Evolutionary conservation across 2,329 filamentous ascomycete species (phyloP), one percentile per base, ranked within the genome.

Genomic region (Aureobasidium melanogenum): DNA sequence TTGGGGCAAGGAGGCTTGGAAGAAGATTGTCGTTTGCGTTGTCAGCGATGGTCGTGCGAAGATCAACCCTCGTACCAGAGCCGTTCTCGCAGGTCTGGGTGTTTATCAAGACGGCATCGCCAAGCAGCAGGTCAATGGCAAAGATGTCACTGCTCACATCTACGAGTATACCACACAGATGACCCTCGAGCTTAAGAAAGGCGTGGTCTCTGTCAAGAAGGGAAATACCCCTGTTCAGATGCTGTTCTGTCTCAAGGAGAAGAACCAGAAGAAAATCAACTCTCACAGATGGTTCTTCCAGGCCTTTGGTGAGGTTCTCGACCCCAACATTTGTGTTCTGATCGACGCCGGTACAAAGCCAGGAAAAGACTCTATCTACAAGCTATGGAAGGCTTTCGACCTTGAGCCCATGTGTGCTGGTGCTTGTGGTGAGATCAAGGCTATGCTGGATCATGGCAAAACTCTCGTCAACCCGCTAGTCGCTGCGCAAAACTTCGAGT

Each of bases 251-350:
- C 76, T 99, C 64, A 99, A 99, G 79, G 94, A 99, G 73, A 97
- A 97, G 84, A 99, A 99, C 73, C 92, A 97, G 78, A 99, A 99
- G 81, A 99, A 99, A 82, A 99, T 99, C 83, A 99, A 99, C 73
- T 97, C 94, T 0, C 94, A 99, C 74, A 82, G 94, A 73, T 99
- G 94, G 94, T 97, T 99, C 79, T 99, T 99, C 82, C 88, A 95
- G 68, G 94, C 93, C 0, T 99, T 99, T 73, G 94, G 94, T 34
- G 84, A 87, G 24, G 89, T 97, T 3, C 77, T 99, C 47, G 88
- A 97, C 65, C 94, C 94, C 41, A 97, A 97, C 70, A 96, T 99
- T 67, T 97, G 94, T 71, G 93, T 97, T 12, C 82, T 99, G 57
- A 84, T 99, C 66, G 94, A 99, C 75, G 94, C 94, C 1, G 94